phyloP scores from a whole-genome alignment of 331 rosid genomes.

The Rosa hybrid region DNA sequence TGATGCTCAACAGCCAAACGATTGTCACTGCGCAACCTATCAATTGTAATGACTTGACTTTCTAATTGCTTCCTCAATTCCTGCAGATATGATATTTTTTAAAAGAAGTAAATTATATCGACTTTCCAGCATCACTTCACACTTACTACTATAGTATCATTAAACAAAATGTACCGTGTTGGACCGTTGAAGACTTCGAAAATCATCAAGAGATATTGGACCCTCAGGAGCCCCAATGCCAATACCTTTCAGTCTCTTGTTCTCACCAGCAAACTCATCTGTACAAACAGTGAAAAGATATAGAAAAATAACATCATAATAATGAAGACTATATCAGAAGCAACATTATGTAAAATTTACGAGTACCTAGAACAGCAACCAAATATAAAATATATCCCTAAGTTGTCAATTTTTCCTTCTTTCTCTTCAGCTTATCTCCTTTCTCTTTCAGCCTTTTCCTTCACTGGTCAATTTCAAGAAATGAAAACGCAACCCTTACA shows the following conservation, averaged over 20 bases:
- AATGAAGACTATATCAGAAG: not conserved
- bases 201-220: conserved; percentile 95
- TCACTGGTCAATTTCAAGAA: not conserved
- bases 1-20: conserved; percentile 58
- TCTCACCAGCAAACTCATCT: conserved; percentile 68
- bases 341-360: not conserved
- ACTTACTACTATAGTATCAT: conserved; percentile 17
- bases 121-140: conserved; percentile 7
- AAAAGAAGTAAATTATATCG: conserved; percentile 4
- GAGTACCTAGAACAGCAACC: not conserved
- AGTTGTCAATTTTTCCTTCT: not conserved
- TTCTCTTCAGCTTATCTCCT: not conserved
- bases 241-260: conserved; percentile 85
- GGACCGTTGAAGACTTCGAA: conserved; percentile 92
- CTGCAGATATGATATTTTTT: conserved; percentile 38
- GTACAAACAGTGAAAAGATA: conserved; percentile 8
- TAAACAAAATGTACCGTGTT: conserved; percentile 54
- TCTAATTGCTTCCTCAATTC: conserved; percentile 96
- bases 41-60: conserved; percentile 65
- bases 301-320: not conserved
- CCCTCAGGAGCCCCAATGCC: conserved; percentile 97
- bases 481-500: conserved; percentile 2
- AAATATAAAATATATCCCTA: not conserved
- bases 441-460: not conserved
- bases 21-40: conserved; percentile 56